Percentiles rank a stretch among this genome's conserved stretches.
phyloP scores from a whole-genome alignment of 768 basidiomycete species.

The Melanogaster broomeanus region DNA sequence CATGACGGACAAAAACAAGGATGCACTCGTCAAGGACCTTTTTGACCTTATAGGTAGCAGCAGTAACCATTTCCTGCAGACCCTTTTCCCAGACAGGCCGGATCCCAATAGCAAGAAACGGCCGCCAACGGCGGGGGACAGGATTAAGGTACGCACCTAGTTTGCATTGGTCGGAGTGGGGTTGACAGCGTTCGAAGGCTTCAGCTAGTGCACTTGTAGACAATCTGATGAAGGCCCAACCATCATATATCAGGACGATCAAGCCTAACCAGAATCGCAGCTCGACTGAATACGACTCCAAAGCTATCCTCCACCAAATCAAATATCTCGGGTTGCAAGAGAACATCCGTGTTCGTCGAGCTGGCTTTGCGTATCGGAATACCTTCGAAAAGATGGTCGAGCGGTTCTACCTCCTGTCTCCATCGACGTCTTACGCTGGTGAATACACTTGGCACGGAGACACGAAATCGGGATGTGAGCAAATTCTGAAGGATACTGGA shows the following conservation, averaged over 20 bases:
- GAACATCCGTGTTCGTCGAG: conserved; percentile 95
- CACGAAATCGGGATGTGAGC: conserved; percentile 86
- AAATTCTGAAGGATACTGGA: conserved; percentile 92
- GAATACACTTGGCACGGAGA: conserved; percentile 98
- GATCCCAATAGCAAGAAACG: conserved; percentile 98
- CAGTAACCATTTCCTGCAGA: conserved; percentile 83
- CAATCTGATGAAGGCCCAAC: conserved; percentile 96
- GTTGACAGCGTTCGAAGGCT: conserved; percentile 40
- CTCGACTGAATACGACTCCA: conserved; percentile 86
- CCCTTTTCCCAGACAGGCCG: conserved; percentile 89
- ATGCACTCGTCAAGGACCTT: conserved; percentile 91
- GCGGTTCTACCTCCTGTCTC: conserved; percentile 93
- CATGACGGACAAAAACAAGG: conserved; percentile 99
- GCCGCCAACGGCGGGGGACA: conserved; percentile 96
- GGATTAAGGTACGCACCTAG: conserved; percentile 74
- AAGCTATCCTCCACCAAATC: conserved; percentile 97
- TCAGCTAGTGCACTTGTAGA: conserved; percentile 97
- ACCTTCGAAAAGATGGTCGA: conserved; percentile 99
- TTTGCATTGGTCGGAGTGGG: background rate
- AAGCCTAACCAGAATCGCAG: conserved; percentile 98
- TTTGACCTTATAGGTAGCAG: conserved; percentile 85
- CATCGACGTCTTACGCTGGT: conserved; percentile 95
- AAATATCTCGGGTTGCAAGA: conserved; percentile 99
- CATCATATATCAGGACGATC: conserved; percentile 98
- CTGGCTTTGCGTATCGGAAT: conserved; percentile 97